Evolutionary conservation across 345 rosid species (phyloP).

Genomic region (Capsella bursapastoris): DNA sequence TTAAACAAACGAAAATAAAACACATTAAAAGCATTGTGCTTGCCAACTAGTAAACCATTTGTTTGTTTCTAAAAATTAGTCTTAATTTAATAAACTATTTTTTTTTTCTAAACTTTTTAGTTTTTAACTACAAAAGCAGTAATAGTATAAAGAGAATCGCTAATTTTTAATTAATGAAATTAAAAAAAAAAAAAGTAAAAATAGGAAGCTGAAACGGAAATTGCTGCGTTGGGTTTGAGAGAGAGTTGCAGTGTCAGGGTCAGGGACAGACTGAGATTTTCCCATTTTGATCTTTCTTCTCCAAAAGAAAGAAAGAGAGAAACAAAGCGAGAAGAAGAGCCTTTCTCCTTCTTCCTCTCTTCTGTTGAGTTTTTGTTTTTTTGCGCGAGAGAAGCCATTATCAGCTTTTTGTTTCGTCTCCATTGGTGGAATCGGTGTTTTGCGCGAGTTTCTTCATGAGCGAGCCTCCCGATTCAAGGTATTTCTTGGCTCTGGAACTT

Average conservation of each 20-base stretch:
- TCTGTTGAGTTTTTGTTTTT: background rate
- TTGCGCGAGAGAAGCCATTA: constrained; percentile 1
- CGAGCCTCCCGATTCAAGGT: constrained; percentile 43
- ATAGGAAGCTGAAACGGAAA: constrained; percentile 36
- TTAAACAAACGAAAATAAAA: background rate
- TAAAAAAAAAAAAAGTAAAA: constrained; percentile 1
- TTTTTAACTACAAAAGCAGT: constrained; percentile 1
- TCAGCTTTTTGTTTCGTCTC: background rate
- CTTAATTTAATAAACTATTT: background rate
- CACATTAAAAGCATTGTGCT: background rate
- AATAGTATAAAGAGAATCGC: background rate
- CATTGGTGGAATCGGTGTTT: constrained; percentile 24
- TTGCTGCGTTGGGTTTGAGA: constrained; percentile 34
- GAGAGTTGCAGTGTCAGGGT: constrained; percentile 36
- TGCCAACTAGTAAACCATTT: background rate
- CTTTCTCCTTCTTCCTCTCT: background rate
- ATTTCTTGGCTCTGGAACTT: background rate
- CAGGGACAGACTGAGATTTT: constrained; percentile 1
- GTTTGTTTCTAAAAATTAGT: background rate
- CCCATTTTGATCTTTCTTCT: constrained; percentile 13
- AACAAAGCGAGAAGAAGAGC: constrained; percentile 20
- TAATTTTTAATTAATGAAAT: background rate
- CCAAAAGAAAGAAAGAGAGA: constrained; percentile 1
- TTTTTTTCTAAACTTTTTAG: background rate
- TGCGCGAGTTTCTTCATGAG: constrained; percentile 16